Conservation (phyloP, 805 yeast genomes). For the Ogataea kodamae region DNA sequence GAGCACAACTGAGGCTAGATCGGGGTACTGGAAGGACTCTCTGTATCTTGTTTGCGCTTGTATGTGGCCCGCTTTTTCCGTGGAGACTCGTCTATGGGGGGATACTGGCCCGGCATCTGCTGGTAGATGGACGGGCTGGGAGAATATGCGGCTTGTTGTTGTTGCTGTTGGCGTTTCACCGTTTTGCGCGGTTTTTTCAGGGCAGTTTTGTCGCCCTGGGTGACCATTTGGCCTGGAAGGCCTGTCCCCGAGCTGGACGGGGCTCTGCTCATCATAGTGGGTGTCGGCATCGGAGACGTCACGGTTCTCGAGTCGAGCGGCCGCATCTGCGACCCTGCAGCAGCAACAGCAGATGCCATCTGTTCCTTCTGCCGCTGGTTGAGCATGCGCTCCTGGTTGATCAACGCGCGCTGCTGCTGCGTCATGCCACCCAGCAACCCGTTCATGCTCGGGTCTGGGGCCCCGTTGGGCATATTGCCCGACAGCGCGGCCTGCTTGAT, state of each 20-base stretch:
- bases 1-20: conserved; percentile 2
- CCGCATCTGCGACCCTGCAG: conserved; percentile 17
- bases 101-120: conserved; percentile 27
- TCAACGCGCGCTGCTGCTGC: conserved; percentile 28
- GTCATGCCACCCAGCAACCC: conserved; percentile 29
- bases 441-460: conserved; percentile 22
- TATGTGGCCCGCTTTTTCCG: conserved; percentile 29
- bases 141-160: conserved; percentile 25
- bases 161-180: conserved; percentile 31
- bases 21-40: conserved; percentile 1
- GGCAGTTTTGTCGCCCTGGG: conserved; percentile 10
- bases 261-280: conserved; percentile 3
- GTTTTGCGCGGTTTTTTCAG: conserved; percentile 31
- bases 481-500: conserved; percentile 41
- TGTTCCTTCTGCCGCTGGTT: conserved; percentile 32
- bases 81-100: conserved; percentile 24
- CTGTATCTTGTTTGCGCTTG: conserved; percentile 23
- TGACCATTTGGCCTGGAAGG: conserved; percentile 8
- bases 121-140: conserved; percentile 27
- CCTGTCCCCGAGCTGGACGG: conserved; percentile 8
- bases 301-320: conserved; percentile 9
- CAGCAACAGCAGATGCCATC: conserved; percentile 33
- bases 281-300: conserved; percentile 5
- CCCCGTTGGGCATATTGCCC: conserved; percentile 17
- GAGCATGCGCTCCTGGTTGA: conserved; percentile 29